Percentiles rank a stretch among this genome's conserved stretches.
Conservation (phyloP, 345 rosid species). For the Eucalyptus paniculata region DNA sequence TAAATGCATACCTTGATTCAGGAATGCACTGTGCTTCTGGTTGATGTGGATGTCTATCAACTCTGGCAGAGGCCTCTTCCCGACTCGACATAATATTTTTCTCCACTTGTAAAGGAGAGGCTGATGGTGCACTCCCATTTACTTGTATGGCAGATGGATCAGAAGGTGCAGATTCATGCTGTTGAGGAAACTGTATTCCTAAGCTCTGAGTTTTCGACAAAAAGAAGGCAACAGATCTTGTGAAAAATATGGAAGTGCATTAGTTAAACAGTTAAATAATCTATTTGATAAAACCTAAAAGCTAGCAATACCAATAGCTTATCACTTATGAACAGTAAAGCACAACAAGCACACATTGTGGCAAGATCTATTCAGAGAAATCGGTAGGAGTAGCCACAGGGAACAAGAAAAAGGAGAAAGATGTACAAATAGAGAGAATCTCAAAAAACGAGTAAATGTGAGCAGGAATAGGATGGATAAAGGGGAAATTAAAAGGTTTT, state of each 20-base stretch:
- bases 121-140: not conserved
- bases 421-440: not conserved
- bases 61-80: conserved; percentile 46
- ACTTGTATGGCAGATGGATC: conserved; percentile 20
- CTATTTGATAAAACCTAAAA: not conserved
- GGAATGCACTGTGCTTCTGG: conserved; percentile 37
- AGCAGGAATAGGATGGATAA: not conserved
- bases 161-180: conserved; percentile 12
- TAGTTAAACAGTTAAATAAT: not conserved
- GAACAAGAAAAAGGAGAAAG: not conserved
- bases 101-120: conserved; percentile 22
- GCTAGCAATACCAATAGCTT: not conserved
- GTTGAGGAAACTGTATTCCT: conserved; percentile 80
- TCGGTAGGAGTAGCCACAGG: not conserved
- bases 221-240: not conserved
- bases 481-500: not conserved
- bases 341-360: not conserved
- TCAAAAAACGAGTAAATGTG: not conserved
- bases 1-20: conserved; percentile 55
- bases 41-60: conserved; percentile 24
- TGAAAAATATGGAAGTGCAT: not conserved
- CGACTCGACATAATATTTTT: conserved; percentile 35
- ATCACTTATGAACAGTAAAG: not conserved
- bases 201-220: conserved; percentile 34
- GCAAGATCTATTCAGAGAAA: not conserved